phyloP scores from a whole-genome alignment of 306 rosid species.

The Morella rubra region DNA sequence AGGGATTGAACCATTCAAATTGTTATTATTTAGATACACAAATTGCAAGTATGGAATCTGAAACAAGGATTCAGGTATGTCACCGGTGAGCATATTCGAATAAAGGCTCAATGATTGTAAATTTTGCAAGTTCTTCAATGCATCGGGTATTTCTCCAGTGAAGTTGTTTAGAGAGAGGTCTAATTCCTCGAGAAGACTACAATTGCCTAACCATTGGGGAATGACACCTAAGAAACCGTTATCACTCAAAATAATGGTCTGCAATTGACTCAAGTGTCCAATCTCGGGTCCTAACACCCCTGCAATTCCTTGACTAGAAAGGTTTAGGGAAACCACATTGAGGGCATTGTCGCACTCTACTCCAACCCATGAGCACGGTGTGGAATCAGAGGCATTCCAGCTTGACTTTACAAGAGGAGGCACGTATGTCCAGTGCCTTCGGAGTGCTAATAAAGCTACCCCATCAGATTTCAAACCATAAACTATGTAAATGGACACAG shows the following conservation, averaged over 20 bases:
- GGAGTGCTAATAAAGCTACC: slow-evolving; percentile 48
- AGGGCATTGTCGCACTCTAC: slow-evolving; percentile 48
- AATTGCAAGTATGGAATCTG: slow-evolving; percentile 35
- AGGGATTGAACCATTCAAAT: slow-evolving; percentile 59
- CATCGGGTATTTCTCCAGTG: slow-evolving; percentile 49
- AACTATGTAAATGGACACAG: slow-evolving; percentile 24
- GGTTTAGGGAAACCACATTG: slow-evolving; percentile 50
- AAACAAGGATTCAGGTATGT: slow-evolving; percentile 53
- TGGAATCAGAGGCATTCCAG: slow-evolving; percentile 63
- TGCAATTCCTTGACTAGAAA: slow-evolving; percentile 41
- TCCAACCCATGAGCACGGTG: slow-evolving; percentile 82
- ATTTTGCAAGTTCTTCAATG: slow-evolving; percentile 32
- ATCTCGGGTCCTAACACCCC: slow-evolving; percentile 65
- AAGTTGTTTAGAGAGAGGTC: slow-evolving; percentile 46
- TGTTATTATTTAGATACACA: slow-evolving; percentile 41
- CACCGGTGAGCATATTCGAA: slow-evolving; percentile 39
- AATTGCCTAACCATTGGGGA: slow-evolving; percentile 46
- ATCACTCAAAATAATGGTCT: slow-evolving; percentile 29
- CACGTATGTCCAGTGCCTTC: slow-evolving; percentile 44
- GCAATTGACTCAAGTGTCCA: slow-evolving; percentile 40
- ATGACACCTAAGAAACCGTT: slow-evolving; percentile 47
- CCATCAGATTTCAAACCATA: slow-evolving; percentile 65
- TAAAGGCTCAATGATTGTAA: slow-evolving; percentile 34
- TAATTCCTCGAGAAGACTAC: slow-evolving; percentile 40
- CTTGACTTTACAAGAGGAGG: slow-evolving; percentile 44